Percentiles rank a stretch among this genome's conserved stretches.
Conservation (phyloP, 2,329 filamentous ascomycete genomes). For the Sarocladium brachiariae region DNA sequence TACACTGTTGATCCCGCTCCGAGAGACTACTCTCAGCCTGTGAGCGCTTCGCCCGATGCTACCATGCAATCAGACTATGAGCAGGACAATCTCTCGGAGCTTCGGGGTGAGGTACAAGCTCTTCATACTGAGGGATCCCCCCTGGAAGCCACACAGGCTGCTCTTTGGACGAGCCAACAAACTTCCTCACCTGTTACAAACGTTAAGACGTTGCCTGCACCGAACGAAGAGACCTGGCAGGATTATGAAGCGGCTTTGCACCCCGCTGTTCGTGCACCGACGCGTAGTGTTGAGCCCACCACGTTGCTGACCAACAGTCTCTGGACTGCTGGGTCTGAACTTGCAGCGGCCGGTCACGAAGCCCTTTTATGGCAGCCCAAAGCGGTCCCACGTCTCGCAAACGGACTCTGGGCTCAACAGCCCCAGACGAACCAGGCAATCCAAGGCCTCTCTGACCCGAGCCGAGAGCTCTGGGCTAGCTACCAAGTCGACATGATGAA, state of each 20-base stretch:
- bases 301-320: constrained; percentile 6
- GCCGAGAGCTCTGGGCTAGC: constrained; percentile 27
- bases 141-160: background rate
- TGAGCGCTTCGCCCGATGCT: background rate
- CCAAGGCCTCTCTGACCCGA: constrained; percentile 30
- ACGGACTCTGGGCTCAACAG: background rate
- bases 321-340: constrained; percentile 1
- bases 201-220: constrained; percentile 25
- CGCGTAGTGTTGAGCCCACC: constrained; percentile 11
- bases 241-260: constrained; percentile 18
- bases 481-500: constrained; percentile 22
- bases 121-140: background rate
- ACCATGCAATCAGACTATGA: background rate
- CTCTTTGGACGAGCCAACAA: background rate
- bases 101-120: background rate
- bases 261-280: constrained; percentile 9
- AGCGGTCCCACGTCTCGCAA: no score
- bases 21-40: background rate
- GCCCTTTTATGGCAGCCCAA: background rate
- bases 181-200: background rate
- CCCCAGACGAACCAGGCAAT: background rate
- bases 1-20: constrained; percentile 6
- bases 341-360: background rate
- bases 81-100: background rate
- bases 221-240: constrained; percentile 27